A percentile compares a stretch with the other conserved stretches of the same genome.
phyloP scores from a whole-genome alignment of 106 monocot genomes.

The Iris macrosiphon region DNA sequence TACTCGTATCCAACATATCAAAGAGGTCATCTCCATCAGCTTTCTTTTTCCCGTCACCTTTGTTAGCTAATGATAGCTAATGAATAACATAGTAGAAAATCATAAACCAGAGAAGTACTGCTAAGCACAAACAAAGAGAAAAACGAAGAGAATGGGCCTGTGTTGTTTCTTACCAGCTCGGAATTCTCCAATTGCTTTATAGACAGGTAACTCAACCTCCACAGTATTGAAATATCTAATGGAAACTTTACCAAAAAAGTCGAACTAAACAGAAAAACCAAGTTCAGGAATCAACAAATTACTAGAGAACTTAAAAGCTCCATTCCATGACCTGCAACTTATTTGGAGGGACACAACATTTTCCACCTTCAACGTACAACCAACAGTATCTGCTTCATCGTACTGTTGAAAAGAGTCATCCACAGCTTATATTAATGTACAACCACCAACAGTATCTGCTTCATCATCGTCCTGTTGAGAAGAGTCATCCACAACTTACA shows the following conservation, averaged over 20 bases:
- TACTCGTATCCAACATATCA: constrained; percentile 77
- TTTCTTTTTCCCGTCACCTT: constrained; percentile 40
- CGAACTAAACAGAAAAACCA: constrained; percentile 54
- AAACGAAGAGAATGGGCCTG: background rate
- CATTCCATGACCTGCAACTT: constrained; percentile 54
- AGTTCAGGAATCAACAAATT: background rate
- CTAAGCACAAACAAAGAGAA: no score
- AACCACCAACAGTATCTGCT: no score
- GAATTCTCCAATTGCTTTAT: constrained; percentile 85
- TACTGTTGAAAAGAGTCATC: constrained; percentile 34
- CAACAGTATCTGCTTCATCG: constrained; percentile 97
- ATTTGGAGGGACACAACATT: constrained; percentile 92
- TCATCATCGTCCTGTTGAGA: no score
- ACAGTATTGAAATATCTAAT: constrained; percentile 91
- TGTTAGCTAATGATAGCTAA: constrained; percentile 26
- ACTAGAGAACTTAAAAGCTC: background rate
- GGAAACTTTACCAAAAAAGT: constrained; percentile 98
- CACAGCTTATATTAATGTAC: no score
- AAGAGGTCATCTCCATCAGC: constrained; percentile 60
- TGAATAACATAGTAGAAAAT: constrained; percentile 2
- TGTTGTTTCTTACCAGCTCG: constrained; percentile 32
- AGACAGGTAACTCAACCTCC: constrained; percentile 77
- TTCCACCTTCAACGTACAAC: constrained; percentile 91
- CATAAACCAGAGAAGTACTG: background rate
- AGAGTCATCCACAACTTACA: no score